Evolutionary conservation across 805 yeast genomes (phyloP), one percentile per base, ranked within the genome.

Genomic region (Wickerhamomyces chambardii): DNA sequence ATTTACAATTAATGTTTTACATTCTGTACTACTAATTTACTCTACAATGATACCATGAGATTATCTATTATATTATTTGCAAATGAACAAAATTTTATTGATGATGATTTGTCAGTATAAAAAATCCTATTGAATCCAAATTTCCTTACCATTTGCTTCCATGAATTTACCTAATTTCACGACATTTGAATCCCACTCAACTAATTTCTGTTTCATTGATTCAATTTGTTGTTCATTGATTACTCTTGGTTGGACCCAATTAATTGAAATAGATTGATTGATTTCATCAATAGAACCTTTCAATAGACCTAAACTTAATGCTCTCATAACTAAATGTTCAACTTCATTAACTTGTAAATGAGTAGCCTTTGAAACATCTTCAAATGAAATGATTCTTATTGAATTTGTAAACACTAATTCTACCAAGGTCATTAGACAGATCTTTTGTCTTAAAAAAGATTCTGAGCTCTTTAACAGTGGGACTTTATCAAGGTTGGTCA

Each of bases 231-330:
- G 74, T 43, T 66, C 68, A 51, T 85, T 85, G 70, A 92, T 80
- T 36, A 87, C 84, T 51, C 97, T 73, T 39, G 98, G 97, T 66
- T 92, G 97, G 42, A 90, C 80, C 98, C 98, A 92, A 19, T 83
- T 77, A 32, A 92, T 78, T 25, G 81, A 77, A 37, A 92, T 83
- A 12, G 80, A 64, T 56, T 80, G 75, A 33, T 75, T 73, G 30
- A 87, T 84, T 63, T 92, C 95, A 56, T 92, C 95, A 47, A 92
- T 90, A 34, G 74, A 68, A n/a, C 98, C 98, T 57, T 77, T 76
- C 51, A 92, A 70, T 45, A 92, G 68, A 15, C 84, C 84, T 38
- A 92, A 64, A 43, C 92, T 77, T 43, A 92, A 75, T 28, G 96
- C 89, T 63, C 85, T 85, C 82, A 92, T 89, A 24, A 90, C 80